Evolutionary conservation across 2,329 filamentous ascomycete genomes (phyloP), one percentile per base, ranked within the genome.

Genomic region (Talaromyces amestolkiae): DNA sequence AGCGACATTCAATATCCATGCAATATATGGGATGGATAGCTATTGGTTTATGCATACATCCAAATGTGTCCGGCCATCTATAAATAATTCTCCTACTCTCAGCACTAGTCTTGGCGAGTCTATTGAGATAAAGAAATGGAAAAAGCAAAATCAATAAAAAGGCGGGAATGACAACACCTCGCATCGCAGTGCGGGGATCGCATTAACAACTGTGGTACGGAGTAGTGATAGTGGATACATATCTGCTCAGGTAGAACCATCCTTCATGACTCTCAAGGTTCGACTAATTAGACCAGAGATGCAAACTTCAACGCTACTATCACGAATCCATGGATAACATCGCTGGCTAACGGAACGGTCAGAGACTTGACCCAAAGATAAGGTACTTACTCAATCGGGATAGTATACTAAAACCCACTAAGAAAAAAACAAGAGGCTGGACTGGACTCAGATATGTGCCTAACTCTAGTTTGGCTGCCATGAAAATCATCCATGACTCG

Each of bases 81-180:
- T 51, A 53, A 53, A 33, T 53, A 53, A 51, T 17, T 51, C 47
- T 27, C 47, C 47, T 15, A 47, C 47, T 31, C 24, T 31, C 1
- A 37, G 35, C 35, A 13, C 3, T 45, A 27, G 45, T 3, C 31
- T 19, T 37, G 37, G 31, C 19, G n/a, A 17, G 9, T 54, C 8
- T 31, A 13, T 19, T 22, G 11, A 63, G 17, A 47, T 33, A 58
- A 63, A 63, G 51, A 63, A 58, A 63, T 17, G 15, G 22, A 62
- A 41, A 62, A 62, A 49, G 19, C 31, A 63, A 63, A 45, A 56
- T 13, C 39, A 63, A 35, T 63, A 49, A 56, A 58, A 31, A 56
- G 51, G n/a, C 41, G n/a, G 22, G n/a, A 58, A 63, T 63, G 61
- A 63, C 61, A 63, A 49, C 61, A 63, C 51, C 51, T 47, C 33